These are phyloP conservation scores for Kazachstania sp. DNA, from an alignment of 1,139 yeast genomes.

Conservation along the genomic window DNA sequence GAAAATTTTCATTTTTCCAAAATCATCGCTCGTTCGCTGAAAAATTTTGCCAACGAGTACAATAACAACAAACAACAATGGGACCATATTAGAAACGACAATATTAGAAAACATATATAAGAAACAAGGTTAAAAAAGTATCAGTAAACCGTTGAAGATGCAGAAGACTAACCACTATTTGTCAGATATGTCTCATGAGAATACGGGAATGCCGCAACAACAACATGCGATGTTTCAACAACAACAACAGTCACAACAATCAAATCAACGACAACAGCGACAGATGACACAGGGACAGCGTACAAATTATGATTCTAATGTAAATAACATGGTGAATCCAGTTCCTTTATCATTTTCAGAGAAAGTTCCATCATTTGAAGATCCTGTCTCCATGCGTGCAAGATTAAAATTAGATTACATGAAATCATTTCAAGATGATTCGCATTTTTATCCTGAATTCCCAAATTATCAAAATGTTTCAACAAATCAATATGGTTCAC, in stretches of 20 bases:
- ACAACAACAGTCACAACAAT: background rate
- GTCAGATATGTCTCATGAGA: background rate
- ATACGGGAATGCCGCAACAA: background rate
- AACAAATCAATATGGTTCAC: background rate
- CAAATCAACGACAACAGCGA: background rate
- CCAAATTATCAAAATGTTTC: background rate
- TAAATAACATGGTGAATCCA: background rate
- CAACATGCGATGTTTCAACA: background rate
- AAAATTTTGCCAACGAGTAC: background rate
- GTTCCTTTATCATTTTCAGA: background rate
- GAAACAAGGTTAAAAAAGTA: no score
- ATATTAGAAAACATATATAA: no score
- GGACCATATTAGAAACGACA: background rate
- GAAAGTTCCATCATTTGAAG: conserved; percentile 9
- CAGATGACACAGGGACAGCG: background rate
- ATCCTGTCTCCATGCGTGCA: conserved; percentile 18
- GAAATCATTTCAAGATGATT: conserved; percentile 25
- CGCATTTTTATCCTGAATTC: conserved; percentile 23
- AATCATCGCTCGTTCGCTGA: background rate
- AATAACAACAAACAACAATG: background rate
- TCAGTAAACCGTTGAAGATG: background rate
- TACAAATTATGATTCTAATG: background rate
- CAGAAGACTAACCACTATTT: background rate
- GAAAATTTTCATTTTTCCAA: background rate
- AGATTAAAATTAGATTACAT: conserved; percentile 20